Conservation (phyloP, 768 basidiomycete genomes). For the Harrya chromipes region DNA sequence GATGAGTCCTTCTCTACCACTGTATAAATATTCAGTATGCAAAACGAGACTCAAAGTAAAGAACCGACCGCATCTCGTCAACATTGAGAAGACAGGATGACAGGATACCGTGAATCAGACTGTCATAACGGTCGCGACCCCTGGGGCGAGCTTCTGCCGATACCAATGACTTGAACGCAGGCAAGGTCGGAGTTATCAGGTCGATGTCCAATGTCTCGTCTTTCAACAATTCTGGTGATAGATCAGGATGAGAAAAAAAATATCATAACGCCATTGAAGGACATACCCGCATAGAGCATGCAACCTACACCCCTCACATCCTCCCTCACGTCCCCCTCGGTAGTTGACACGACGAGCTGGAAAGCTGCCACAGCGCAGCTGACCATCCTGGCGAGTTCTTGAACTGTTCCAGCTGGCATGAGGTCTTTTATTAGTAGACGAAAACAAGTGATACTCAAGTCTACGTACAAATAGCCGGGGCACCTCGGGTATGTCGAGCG, state of each 20-base stretch:
- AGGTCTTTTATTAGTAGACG: constrained; percentile 8
- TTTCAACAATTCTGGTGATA: constrained; percentile 65
- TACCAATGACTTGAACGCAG: constrained; percentile 73
- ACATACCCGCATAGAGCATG: constrained; percentile 70
- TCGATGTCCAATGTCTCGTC: constrained; percentile 82
- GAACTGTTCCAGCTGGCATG: constrained; percentile 46
- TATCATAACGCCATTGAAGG: not conserved
- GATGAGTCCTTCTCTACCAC: constrained; percentile 75
- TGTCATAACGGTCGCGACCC: constrained; percentile 51
- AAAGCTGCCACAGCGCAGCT: constrained; percentile 61
- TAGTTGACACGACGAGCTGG: constrained; percentile 52
- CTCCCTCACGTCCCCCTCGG: constrained; percentile 56
- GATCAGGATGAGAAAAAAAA: not conserved
- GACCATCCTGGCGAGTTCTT: constrained; percentile 63
- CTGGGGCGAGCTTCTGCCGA: constrained; percentile 44
- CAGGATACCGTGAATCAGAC: constrained; percentile 74
- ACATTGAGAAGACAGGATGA: constrained; percentile 83
- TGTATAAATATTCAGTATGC: constrained; percentile 29
- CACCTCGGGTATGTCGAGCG: constrained; percentile 55
- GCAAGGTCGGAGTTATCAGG: constrained; percentile 75
- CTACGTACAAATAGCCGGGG: constrained; percentile 49
- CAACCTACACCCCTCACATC: constrained; percentile 79
- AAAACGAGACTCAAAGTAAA: not conserved
- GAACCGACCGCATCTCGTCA: constrained; percentile 84
- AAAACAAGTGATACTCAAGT: not conserved